Percentiles rank a stretch among this genome's conserved stretches.
Conservation (phyloP, 164 flowering plant species). For the Macadamia tetraphylla region DNA sequence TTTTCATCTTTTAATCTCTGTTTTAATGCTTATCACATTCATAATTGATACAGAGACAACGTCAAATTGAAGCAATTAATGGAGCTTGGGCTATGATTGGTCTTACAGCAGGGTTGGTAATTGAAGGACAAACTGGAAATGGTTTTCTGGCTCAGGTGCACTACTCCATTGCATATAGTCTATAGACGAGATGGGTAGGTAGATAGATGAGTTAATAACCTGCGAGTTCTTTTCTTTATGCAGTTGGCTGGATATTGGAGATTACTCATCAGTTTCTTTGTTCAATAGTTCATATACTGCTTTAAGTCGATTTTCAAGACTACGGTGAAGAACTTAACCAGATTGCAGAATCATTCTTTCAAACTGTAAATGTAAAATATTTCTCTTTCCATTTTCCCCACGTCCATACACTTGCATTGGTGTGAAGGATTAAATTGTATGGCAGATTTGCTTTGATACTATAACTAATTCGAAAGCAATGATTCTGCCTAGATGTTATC, state of each 20-base stretch:
- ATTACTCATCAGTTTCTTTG: constrained; percentile 31
- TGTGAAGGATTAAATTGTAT: too few relatives aligned
- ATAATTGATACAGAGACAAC: constrained; percentile 40
- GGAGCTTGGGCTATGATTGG: constrained; percentile 99
- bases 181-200: too few relatives aligned
- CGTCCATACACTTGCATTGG: too few relatives aligned
- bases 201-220: neutral
- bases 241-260: constrained; percentile 73
- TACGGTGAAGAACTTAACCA: too few relatives aligned
- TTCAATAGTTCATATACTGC: constrained; percentile 17
- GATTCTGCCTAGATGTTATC: too few relatives aligned
- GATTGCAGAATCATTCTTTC: too few relatives aligned
- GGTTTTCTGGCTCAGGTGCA: constrained; percentile 60
- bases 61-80: constrained; percentile 84
- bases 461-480: too few relatives aligned
- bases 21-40: too few relatives aligned
- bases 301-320: neutral
- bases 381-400: too few relatives aligned
- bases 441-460: too few relatives aligned
- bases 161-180: neutral
- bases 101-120: constrained; percentile 74
- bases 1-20: too few relatives aligned
- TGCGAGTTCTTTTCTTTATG: constrained; percentile 5
- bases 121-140: constrained; percentile 82
- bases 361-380: too few relatives aligned